These are phyloP conservation scores for Talaromyces islandicus DNA, from an alignment of 2,329 filamentous ascomycete genomes.

Conservation along the genomic window DNA sequence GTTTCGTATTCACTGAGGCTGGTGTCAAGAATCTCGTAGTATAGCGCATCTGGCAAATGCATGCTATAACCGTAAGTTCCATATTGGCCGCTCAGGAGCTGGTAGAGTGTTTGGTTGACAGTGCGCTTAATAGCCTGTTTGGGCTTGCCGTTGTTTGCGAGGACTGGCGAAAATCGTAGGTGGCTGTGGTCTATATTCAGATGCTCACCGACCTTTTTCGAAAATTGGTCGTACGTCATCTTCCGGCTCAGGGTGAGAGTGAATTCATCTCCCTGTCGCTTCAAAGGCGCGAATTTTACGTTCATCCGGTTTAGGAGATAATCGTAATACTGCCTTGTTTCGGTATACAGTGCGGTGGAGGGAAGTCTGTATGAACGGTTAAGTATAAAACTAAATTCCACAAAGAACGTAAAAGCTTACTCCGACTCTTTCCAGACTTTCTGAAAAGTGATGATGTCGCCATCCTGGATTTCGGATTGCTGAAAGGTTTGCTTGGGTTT, in stretches of 20 bases:
- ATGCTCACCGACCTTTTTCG: conserved; percentile 73
- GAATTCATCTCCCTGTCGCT: conserved; percentile 59
- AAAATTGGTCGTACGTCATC: conserved; percentile 81
- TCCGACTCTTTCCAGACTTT: conserved; percentile 46
- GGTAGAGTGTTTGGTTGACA: conserved; percentile 63
- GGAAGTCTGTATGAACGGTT: conserved; percentile 20
- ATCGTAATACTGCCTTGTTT: conserved; percentile 86
- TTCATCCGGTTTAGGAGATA: conserved; percentile 79
- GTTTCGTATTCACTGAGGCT: conserved; percentile 88
- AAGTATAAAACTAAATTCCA: neutral
- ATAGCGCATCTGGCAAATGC: conserved; percentile 72
- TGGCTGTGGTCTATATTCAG: conserved; percentile 76
- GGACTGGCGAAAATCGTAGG: conserved; percentile 84
- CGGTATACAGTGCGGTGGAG: conserved; percentile 47
- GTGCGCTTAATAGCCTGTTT: conserved; percentile 72
- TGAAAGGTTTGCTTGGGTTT: conserved; percentile 86
- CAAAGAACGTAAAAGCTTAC: conserved; percentile 12
- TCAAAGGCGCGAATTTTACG: conserved; percentile 68
- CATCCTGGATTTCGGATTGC: conserved; percentile 90
- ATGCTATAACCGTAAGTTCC: conserved; percentile 62
- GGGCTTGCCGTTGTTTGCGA: conserved; percentile 67
- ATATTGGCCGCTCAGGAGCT: conserved; percentile 72
- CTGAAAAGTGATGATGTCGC: conserved; percentile 95
- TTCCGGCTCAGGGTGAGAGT: conserved; percentile 76
- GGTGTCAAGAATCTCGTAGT: conserved; percentile 91